These are phyloP conservation scores for Orbilia quercus DNA, from an alignment of 2,329 filamentous ascomycete genomes.

Conservation along the genomic window DNA sequence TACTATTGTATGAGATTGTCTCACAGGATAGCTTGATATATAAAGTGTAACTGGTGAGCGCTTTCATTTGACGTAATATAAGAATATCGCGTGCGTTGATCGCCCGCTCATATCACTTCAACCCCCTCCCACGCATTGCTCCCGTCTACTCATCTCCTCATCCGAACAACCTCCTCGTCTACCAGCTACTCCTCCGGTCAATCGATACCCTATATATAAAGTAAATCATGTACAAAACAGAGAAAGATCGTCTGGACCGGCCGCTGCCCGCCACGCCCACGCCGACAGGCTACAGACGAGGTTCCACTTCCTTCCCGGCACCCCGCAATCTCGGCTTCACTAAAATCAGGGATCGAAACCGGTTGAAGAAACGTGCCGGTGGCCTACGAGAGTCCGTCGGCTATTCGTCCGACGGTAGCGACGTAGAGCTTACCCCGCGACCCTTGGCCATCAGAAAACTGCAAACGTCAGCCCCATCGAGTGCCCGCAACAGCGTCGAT, in stretches of 20 bases:
- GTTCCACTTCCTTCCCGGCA: constrained; percentile 10
- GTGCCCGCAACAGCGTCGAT: constrained; percentile 10
- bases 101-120: too few species aligned
- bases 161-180: background rate
- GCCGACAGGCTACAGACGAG: constrained; percentile 5
- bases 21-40: too few species aligned
- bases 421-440: constrained; percentile 26
- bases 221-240: constrained; percentile 10
- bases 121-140: background rate
- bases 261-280: constrained; percentile 40
- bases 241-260: constrained; percentile 7
- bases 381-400: constrained; percentile 5
- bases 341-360: constrained; percentile 25
- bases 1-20: too few species aligned
- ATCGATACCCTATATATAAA: constrained; percentile 1
- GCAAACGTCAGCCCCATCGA: background rate
- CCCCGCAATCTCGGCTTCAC: constrained; percentile 13
- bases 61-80: too few species aligned
- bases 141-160: constrained; percentile 1
- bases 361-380: constrained; percentile 30
- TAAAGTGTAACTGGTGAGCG: too few species aligned
- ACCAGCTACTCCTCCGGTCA: constrained; percentile 2
- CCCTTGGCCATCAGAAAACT: constrained; percentile 22
- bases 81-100: constrained; percentile 1
- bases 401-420: background rate